phyloP scores from a whole-genome alignment of 164 flowering plant species.

The Litsea cubeba region DNA sequence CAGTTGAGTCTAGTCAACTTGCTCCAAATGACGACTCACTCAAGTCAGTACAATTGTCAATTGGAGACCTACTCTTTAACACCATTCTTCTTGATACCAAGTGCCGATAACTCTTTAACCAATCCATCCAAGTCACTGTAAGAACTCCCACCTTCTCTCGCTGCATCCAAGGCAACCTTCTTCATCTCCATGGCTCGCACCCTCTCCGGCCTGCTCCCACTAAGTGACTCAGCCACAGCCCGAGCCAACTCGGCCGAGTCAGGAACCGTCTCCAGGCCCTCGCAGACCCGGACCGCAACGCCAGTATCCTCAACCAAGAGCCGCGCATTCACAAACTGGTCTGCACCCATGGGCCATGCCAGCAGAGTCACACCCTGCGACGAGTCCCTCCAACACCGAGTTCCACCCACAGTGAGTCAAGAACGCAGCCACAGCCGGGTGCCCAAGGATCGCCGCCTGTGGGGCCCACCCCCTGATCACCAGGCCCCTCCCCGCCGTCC shows the following conservation, averaged over 20 bases:
- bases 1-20: too few relatives aligned
- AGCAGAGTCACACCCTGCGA: constrained; percentile 26
- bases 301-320: constrained; percentile 32
- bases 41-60: too few relatives aligned
- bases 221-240: constrained; percentile 6
- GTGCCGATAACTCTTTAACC: constrained; percentile 2
- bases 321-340: constrained; percentile 20
- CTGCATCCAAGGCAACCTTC: neutral
- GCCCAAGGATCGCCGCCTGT: constrained; percentile 27
- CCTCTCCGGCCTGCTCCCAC: neutral
- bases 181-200: constrained; percentile 9
- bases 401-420: constrained; percentile 41
- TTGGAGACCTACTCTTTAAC: too few relatives aligned
- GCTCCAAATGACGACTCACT: too few relatives aligned
- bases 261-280: constrained; percentile 15
- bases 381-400: constrained; percentile 26
- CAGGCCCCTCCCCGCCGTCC: constrained; percentile 27
- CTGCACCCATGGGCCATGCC: constrained; percentile 30
- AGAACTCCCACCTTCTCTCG: constrained; percentile 15
- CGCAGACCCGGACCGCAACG: constrained; percentile 30
- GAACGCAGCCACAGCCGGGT: constrained; percentile 24
- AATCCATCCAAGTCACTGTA: constrained; percentile 5
- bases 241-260: constrained; percentile 8
- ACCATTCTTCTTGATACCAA: neutral
- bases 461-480: constrained; percentile 43